Percentiles rank a stretch among this genome's conserved stretches.
These are phyloP conservation scores for Groenewaldozyma auringiensis DNA, from an alignment of 1,139 yeast genomes.

Conservation along the genomic window DNA sequence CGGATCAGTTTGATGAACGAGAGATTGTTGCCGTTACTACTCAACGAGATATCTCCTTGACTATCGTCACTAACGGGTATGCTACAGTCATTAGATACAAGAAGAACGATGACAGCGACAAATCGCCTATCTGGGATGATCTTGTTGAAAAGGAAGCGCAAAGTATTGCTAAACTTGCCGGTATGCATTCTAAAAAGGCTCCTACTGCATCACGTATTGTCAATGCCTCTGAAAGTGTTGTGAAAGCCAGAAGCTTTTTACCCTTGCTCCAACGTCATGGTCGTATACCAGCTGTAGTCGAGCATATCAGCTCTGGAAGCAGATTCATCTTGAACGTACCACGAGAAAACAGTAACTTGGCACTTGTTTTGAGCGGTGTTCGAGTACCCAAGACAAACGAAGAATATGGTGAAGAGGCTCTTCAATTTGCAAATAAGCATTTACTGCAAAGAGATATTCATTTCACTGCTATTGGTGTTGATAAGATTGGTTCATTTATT, in stretches of 20 bases:
- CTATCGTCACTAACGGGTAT: slow-evolving; percentile 56
- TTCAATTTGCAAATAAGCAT: slow-evolving; percentile 47
- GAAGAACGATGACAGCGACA: slow-evolving; percentile 60
- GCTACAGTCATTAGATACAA: slow-evolving; percentile 76
- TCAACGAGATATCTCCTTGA: slow-evolving; percentile 53
- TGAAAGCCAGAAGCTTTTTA: slow-evolving; percentile 68
- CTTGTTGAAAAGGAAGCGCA: slow-evolving; percentile 62
- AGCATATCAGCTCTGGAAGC: slow-evolving; percentile 58
- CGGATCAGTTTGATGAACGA: slow-evolving; percentile 56
- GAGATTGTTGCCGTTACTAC: slow-evolving; percentile 53
- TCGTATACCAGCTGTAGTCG: slow-evolving; percentile 60
- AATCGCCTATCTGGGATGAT: slow-evolving; percentile 72
- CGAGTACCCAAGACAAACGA: slow-evolving; percentile 39
- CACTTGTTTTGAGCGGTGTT: slow-evolving; percentile 71
- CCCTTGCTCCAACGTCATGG: slow-evolving; percentile 63
- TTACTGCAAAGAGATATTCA: slow-evolving; percentile 67
- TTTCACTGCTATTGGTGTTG: slow-evolving; percentile 60
- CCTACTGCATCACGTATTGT: slow-evolving; percentile 56
- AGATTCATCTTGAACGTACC: slow-evolving; percentile 63
- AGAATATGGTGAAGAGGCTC: slow-evolving; percentile 44
- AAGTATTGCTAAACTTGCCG: slow-evolving; percentile 50
- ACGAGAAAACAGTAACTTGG: slow-evolving; percentile 61
- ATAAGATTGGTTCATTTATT: slow-evolving; percentile 74
- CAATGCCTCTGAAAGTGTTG: slow-evolving; percentile 69
- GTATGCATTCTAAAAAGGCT: slow-evolving; percentile 54